Evolutionary conservation across 2,329 filamentous ascomycete genomes (phyloP), one percentile per base, ranked within the genome.

Genomic region (Nectriaceae sp.): DNA sequence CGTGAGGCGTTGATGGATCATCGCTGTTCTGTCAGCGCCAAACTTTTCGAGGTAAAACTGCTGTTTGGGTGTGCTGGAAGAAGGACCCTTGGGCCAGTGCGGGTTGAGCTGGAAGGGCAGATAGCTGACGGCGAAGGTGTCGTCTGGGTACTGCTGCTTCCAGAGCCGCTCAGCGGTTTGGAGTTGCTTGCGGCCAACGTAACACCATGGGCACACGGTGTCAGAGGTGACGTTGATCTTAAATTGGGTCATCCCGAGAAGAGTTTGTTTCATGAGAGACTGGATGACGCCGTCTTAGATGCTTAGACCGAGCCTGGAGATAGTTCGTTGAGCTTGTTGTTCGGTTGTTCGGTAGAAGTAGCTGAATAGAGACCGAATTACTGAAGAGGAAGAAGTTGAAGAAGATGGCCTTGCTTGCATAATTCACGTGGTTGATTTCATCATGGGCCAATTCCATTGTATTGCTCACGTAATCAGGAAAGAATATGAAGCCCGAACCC

Each of bases 1-100:
- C 19, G 47, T 45, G 4, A 76, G 46, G 18, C 65, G 65, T 36
- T 60, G 48, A 3, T 66, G 54, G 29, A 71, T 55, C 52, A 62
- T 42, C 1, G 70, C 62, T 1, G 80, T 70, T 24, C 86, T 80
- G 40, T 85, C 81, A 16, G 78, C 71, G 43, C 90, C 89, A 65
- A 94, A 93, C 38, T 64, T 56, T 37, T 68, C 54, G 31, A 53
- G 44, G 57, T 74, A 74, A 38, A 70, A 69, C 16, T 64, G 52
- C 16, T 61, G 44, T 58, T 76, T 76, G 39, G 70, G 61, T 39
- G 63, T 67, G 55, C 66, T 68, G 3, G 56, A 59, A 1, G 47
- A 54, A 2, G 66, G 62, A 1, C 66, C 66, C 3, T 54, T 52
- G 4, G 67, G 64, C 31, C 64, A 60, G 5, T 66, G 55, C 0